Evolutionary conservation across 2,329 filamentous ascomycete species (phyloP).

Genomic region (Diaporthe helianthi): DNA sequence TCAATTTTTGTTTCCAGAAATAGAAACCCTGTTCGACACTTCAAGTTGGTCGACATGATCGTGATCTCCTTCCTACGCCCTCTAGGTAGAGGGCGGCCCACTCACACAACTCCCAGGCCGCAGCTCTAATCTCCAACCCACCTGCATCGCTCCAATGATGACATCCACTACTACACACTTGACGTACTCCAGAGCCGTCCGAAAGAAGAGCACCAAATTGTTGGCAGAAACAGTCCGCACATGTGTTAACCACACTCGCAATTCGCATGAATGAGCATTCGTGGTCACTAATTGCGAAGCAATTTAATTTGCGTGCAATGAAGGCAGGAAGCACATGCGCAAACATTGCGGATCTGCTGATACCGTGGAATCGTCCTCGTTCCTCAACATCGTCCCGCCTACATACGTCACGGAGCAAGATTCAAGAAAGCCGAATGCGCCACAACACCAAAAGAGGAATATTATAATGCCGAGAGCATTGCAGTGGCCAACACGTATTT

Average conservation of each 20-base stretch:
- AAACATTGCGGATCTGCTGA: neutral
- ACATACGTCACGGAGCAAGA: no score
- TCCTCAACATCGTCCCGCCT: no score
- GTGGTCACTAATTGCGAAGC: neutral
- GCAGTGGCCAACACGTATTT: no score
- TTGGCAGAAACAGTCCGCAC: neutral
- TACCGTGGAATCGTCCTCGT: neutral
- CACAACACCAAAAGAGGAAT: no score
- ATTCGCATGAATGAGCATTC: neutral
- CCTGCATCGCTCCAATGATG: neutral
- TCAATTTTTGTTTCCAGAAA: neutral
- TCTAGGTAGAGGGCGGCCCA: neutral
- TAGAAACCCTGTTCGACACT: neutral
- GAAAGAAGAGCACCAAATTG: neutral
- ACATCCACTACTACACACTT: neutral
- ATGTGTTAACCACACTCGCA: neutral
- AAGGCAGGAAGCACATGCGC: no score
- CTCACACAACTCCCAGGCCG: no score
- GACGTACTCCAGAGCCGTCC: neutral
- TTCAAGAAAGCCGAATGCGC: no score
- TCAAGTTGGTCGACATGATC: neutral
- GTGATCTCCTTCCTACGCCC: neutral
- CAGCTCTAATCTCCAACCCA: no score
- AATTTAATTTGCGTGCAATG: no score
- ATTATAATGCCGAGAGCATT: no score